Evolutionary conservation across 129 eudicot genomes (phyloP).

Genomic region (Cynara cardunculus): DNA sequence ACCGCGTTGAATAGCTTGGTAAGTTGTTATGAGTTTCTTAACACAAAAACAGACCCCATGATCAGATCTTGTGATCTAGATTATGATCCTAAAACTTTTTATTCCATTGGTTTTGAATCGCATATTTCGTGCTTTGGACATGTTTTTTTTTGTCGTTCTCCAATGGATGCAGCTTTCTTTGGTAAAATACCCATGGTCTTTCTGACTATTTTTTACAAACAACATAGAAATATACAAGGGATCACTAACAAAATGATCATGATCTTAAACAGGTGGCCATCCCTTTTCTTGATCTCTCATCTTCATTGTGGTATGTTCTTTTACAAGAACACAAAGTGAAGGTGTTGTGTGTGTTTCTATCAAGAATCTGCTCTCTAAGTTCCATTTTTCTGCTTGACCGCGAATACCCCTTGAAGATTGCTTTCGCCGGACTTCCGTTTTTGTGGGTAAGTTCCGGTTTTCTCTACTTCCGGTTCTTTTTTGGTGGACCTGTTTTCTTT

Average conservation of each 20-base stretch:
- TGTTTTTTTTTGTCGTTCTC: slow-evolving; percentile 60
- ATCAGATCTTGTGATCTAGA: not conserved
- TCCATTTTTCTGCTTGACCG: no score
- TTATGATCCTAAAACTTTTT: slow-evolving; percentile 11
- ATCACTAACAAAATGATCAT: not conserved
- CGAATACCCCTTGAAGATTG: no score
- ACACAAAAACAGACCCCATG: not conserved
- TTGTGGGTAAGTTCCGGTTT: no score
- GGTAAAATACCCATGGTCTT: slow-evolving; percentile 32
- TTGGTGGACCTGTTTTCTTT: no score
- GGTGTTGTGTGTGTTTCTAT: slow-evolving; percentile 15
- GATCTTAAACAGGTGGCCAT: slow-evolving; percentile 83
- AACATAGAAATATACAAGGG: not conserved
- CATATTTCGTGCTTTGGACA: slow-evolving; percentile 81
- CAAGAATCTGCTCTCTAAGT: not conserved
- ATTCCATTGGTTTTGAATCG: slow-evolving; percentile 90
- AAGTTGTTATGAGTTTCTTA: slow-evolving; percentile 16
- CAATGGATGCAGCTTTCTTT: slow-evolving; percentile 64
- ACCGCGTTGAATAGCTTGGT: slow-evolving; percentile 75
- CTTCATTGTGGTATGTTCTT: slow-evolving; percentile 64
- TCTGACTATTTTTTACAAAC: not conserved
- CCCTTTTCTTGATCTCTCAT: slow-evolving; percentile 86
- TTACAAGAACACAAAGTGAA: slow-evolving; percentile 9
- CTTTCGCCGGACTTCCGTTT: no score
- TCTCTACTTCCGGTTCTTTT: no score